Base-by-base conservation (phyloP, 768 basidiomycete genomes). In the Podaxis sp. region DNA sequence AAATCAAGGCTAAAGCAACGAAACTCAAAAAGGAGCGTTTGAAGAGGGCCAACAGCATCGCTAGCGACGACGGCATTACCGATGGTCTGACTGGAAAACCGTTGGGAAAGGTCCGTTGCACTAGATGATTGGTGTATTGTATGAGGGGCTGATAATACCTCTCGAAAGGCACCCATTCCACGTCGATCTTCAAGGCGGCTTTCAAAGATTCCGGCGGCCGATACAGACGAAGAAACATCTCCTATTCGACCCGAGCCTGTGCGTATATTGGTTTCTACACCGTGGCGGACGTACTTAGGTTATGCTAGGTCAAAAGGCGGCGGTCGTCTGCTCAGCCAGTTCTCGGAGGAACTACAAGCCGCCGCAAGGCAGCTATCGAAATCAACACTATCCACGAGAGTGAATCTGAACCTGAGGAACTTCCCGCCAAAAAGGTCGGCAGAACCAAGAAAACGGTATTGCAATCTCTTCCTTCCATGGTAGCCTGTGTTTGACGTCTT, bases 11-110 rank as follows among this genome's bases (percentile, higher is more conserved):
- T 20, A 83, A 84, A 58, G 75, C 81, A 11, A 69, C 72, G 28
- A 86, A 84, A 66, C 75, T 89, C 61, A 87, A 83, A 72, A 86
- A 81, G 63, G 87, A 93, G 65, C 79, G 85, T 51, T 62, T 87
- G 41, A 86, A 85, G 76, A 84, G 80, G 65, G 83, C 86, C 72
- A 87, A 85, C 56, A 92, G 89, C 66, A 73, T 82, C 56, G 87
- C 93, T 4, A 93, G 91, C 68, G 89, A 91, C 64, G 87, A 91
- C 60, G 93, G 92, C 4, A 94, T 95, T 57, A 85, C 78, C 41
- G 90, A 95, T 72, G 93, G 93, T 22, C 65, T 87, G n/a, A 93
- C 93, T 6, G 93, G 93, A n/a, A 74, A 82, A 71, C 87, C 83
- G 38, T 73, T 94, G 63, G 78, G 72, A 53, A 82, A 81, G 78